Percentiles rank a stretch among this genome's conserved stretches.
Conservation (phyloP, 768 basidiomycete genomes). For the Coprinopsis sp. region DNA sequence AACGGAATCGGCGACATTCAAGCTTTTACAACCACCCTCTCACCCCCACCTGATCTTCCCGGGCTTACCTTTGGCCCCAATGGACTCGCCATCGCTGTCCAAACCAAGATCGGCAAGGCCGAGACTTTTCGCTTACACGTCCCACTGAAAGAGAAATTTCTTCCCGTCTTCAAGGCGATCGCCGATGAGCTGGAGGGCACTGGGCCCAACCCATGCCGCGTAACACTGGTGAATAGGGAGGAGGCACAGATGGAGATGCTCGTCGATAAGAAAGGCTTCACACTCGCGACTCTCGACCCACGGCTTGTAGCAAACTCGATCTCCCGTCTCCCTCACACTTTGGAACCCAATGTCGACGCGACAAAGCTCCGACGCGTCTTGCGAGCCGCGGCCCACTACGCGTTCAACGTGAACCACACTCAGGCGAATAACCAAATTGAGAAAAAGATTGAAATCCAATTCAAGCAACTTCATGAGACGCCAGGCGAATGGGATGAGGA, state of each 20-base stretch:
- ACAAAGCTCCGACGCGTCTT: constrained; percentile 10
- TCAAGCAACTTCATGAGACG: constrained; percentile 18
- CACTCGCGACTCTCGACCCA: not conserved
- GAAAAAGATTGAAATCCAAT: constrained; percentile 22
- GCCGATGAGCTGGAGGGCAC: too few relatives aligned
- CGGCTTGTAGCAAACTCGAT: not conserved
- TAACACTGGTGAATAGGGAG: too few relatives aligned
- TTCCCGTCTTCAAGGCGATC: not conserved
- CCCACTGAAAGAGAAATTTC: not conserved
- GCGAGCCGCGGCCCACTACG: constrained; percentile 19
- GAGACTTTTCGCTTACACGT: too few relatives aligned
- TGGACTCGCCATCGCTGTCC: too few relatives aligned
- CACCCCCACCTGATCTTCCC: too few relatives aligned
- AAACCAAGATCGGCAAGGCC: too few relatives aligned
- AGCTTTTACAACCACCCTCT: too few relatives aligned
- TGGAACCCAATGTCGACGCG: not conserved
- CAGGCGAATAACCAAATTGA: constrained; percentile 14
- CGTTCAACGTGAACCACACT: constrained; percentile 23
- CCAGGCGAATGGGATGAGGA: constrained; percentile 13
- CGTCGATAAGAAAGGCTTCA: not conserved
- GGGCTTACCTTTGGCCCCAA: too few relatives aligned
- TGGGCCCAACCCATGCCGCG: too few relatives aligned
- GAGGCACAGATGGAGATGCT: too few relatives aligned
- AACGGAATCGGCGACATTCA: too few relatives aligned
- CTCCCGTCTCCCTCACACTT: not conserved